Evolutionary conservation across 169 alveolate genomes (phyloP).

Genomic region (Plasmodium vinckei): DNA sequence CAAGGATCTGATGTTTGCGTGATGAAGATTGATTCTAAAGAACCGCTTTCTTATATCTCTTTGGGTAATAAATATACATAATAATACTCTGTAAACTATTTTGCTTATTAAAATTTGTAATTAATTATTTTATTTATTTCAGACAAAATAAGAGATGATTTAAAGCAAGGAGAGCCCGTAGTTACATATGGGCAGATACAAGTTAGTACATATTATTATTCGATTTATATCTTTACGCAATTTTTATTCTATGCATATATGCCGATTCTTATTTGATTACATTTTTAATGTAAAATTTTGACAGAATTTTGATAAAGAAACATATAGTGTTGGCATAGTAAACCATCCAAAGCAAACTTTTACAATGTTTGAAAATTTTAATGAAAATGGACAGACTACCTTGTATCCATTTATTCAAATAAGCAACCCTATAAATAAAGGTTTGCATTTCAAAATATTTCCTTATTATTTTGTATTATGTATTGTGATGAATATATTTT

Average conservation of each 20-base stretch:
- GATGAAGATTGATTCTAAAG: slow-evolving; percentile 53
- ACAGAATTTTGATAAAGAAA: slow-evolving; percentile 62
- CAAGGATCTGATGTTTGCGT: slow-evolving; percentile 63
- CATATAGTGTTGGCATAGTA: slow-evolving; percentile 50
- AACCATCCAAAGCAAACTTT: slow-evolving; percentile 70
- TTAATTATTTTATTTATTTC: not conserved
- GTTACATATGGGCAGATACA: slow-evolving; percentile 73
- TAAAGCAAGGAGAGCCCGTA: slow-evolving; percentile 57
- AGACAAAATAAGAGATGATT: slow-evolving; percentile 13
- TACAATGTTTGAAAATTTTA: slow-evolving; percentile 40
- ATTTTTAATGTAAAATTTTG: not conserved
- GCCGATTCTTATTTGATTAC: too few species aligned
- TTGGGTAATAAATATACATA: slow-evolving; percentile 31
- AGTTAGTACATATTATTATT: slow-evolving; percentile 7
- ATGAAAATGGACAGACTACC: slow-evolving; percentile 20
- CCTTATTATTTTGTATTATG: not conserved
- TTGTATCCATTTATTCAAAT: slow-evolving; percentile 65
- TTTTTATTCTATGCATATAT: too few species aligned
- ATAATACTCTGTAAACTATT: not conserved
- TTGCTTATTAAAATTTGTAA: not conserved
- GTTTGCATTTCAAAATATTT: not conserved
- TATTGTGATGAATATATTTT: not conserved
- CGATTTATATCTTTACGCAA: too few species aligned
- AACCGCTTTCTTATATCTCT: slow-evolving; percentile 23
- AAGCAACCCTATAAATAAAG: slow-evolving; percentile 71